A percentile compares a stretch with the other conserved stretches of the same genome.
These are phyloP conservation scores for Voacanga thouarsii DNA, from an alignment of 257 asterid genomes.

Conservation along the genomic window DNA sequence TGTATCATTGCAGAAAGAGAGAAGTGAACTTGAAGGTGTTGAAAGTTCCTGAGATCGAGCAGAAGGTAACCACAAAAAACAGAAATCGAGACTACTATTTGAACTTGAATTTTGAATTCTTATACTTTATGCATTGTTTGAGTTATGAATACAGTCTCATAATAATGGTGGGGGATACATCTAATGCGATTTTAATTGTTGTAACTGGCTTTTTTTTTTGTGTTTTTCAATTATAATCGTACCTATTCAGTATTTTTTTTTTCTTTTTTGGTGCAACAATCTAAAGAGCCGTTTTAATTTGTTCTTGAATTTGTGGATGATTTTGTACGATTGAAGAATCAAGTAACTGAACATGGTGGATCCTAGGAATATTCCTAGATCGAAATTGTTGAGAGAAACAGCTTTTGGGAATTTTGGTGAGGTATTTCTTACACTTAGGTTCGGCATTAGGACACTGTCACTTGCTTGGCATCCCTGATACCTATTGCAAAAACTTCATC, in stretches of 20 bases:
- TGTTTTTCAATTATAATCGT: not conserved
- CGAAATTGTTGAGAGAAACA: not conserved
- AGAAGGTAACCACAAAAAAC: slow-evolving; percentile 48
- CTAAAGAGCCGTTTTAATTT: not conserved
- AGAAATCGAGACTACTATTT: not conserved
- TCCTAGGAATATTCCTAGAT: not conserved
- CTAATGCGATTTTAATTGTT: not conserved
- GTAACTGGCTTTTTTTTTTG: not conserved
- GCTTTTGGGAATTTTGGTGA: not conserved
- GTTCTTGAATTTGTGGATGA: not conserved
- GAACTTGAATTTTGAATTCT: not conserved
- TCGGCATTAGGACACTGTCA: not conserved
- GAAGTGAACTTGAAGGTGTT: slow-evolving; percentile 96
- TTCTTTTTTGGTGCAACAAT: too few relatives aligned
- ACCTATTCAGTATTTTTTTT: not conserved
- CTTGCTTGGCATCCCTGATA: not conserved
- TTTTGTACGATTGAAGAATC: not conserved
- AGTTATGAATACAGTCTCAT: too few relatives aligned
- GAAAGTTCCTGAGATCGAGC: slow-evolving; percentile 96
- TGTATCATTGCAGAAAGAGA: slow-evolving; percentile 63
- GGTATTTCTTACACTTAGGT: not conserved
- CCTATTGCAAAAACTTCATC: not conserved
- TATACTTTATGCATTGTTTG: not conserved
- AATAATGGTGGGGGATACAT: not conserved
- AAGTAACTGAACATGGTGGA: not conserved